Conservation (phyloP, 2,329 filamentous ascomycete genomes). For the Zopfia rhizophila region DNA sequence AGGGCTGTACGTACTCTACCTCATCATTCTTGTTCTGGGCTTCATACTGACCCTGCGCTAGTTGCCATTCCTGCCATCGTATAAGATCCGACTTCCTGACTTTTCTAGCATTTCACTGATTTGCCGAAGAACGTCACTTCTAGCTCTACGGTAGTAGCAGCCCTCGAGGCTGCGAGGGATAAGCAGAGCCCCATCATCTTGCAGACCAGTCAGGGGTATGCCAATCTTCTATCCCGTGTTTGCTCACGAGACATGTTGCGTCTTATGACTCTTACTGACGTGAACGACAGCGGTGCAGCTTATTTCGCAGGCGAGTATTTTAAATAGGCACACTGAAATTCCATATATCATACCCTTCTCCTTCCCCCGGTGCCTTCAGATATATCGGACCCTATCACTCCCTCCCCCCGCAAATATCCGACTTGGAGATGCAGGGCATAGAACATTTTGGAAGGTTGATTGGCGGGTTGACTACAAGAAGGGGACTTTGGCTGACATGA, state of each 20-base stretch:
- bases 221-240: background rate
- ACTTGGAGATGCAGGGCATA: no score
- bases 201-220: conserved; percentile 86
- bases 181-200: conserved; percentile 91
- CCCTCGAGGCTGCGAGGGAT: conserved; percentile 95
- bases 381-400: no score
- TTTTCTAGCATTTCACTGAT: background rate
- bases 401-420: no score
- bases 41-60: conserved; percentile 33
- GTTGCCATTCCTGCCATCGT: conserved; percentile 53
- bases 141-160: conserved; percentile 84
- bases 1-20: conserved; percentile 58
- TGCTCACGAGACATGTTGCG: no score
- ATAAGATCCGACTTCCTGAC: background rate
- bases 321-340: no score
- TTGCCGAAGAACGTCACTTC: conserved; percentile 80
- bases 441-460: no score
- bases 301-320: conserved; percentile 83
- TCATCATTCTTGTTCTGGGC: background rate
- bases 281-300: conserved; percentile 37
- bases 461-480: background rate
- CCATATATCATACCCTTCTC: background rate
- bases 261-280: background rate
- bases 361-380: conserved; percentile 3
- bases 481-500: background rate